Percentiles rank a stretch among this genome's conserved stretches.
phyloP scores from a whole-genome alignment of 306 rosid genomes.

The Castanea crenata region DNA sequence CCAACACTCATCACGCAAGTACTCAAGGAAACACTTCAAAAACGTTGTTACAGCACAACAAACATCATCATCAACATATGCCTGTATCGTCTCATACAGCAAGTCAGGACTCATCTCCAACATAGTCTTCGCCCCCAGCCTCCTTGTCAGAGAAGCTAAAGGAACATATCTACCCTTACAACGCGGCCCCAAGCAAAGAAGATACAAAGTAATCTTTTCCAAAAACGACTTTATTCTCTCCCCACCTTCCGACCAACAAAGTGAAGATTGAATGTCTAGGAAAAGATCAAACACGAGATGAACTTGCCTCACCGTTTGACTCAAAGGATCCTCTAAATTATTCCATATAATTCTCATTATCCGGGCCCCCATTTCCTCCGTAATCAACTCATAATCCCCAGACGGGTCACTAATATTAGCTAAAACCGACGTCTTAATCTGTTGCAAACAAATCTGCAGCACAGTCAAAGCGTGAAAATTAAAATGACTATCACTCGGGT shows the following conservation, averaged over 20 bases:
- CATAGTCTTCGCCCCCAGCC: constrained; percentile 81
- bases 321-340: constrained; percentile 91
- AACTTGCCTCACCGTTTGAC: constrained; percentile 96
- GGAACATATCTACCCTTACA: constrained; percentile 97
- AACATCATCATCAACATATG: constrained; percentile 87
- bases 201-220: constrained; percentile 67
- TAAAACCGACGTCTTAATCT: constrained; percentile 65
- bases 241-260: constrained; percentile 67
- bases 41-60: constrained; percentile 91
- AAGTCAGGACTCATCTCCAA: constrained; percentile 61
- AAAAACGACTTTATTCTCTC: constrained; percentile 58
- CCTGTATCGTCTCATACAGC: constrained; percentile 59
- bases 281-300: constrained; percentile 88
- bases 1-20: constrained; percentile 91
- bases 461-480: constrained; percentile 91
- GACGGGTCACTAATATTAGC: constrained; percentile 48
- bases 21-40: constrained; percentile 84
- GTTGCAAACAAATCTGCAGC: constrained; percentile 96
- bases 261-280: constrained; percentile 81
- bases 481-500: constrained; percentile 84
- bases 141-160: constrained; percentile 78
- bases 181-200: constrained; percentile 77
- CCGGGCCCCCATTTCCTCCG: constrained; percentile 80
- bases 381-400: constrained; percentile 56
- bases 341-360: constrained; percentile 81